phyloP scores from a whole-genome alignment of 768 basidiomycete genomes.

The Xerocomellus intermedius region DNA sequence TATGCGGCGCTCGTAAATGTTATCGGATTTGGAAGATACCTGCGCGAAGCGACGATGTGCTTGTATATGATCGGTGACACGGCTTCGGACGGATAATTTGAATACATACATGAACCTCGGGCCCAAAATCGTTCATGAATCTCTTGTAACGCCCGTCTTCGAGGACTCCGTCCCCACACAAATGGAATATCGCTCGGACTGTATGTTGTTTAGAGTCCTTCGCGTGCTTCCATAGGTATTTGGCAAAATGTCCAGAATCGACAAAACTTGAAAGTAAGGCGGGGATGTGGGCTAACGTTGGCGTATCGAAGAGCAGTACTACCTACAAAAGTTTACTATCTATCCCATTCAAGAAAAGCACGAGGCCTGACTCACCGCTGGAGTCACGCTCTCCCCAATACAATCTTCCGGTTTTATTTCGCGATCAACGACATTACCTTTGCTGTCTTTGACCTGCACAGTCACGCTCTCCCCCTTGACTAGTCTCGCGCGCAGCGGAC shows the following conservation, averaged over 20 bases:
- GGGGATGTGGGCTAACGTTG: slow-evolving; percentile 55
- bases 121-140: slow-evolving; percentile 71
- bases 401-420: slow-evolving; percentile 61
- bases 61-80: slow-evolving; percentile 30
- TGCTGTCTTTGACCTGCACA: slow-evolving; percentile 47
- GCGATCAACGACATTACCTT: slow-evolving; percentile 42
- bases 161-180: slow-evolving; percentile 68
- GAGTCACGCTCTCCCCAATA: slow-evolving; percentile 50
- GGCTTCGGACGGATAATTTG: neutral
- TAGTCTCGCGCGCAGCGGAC: slow-evolving; percentile 58
- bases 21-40: slow-evolving; percentile 59
- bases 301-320: slow-evolving; percentile 70
- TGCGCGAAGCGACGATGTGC: slow-evolving; percentile 74
- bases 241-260: slow-evolving; percentile 45
- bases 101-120: slow-evolving; percentile 55
- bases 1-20: slow-evolving; percentile 74
- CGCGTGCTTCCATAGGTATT: slow-evolving; percentile 44
- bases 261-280: slow-evolving; percentile 49
- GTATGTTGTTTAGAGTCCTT: slow-evolving; percentile 41
- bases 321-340: slow-evolving; percentile 38
- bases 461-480: slow-evolving; percentile 64
- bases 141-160: slow-evolving; percentile 64
- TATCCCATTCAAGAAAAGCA: neutral
- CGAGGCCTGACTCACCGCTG: slow-evolving; percentile 37
- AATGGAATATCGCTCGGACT: slow-evolving; percentile 60